Evolutionary conservation across 148 eudicot species (phyloP).

Genomic region (Fagopyrum tataricum): DNA sequence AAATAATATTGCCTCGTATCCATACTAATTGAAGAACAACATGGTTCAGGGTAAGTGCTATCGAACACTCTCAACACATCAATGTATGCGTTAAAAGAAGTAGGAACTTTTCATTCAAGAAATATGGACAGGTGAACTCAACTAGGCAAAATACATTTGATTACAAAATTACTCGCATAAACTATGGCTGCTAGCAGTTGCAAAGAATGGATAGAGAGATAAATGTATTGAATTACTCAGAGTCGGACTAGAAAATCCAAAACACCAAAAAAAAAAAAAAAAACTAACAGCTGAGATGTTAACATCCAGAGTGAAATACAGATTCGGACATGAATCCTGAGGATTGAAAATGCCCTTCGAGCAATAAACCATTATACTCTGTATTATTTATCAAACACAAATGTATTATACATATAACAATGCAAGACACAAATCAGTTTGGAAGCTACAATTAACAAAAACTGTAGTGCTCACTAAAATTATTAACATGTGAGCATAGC

Average conservation of each 20-base stretch:
- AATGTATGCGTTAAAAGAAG: background rate
- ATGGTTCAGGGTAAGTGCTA: background rate
- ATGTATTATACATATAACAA: too few relatives aligned
- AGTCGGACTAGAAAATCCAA: background rate
- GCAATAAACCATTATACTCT: too few relatives aligned
- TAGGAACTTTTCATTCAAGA: background rate
- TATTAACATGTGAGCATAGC: background rate
- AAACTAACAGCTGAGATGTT: background rate
- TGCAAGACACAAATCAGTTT: too few relatives aligned
- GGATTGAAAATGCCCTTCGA: too few relatives aligned
- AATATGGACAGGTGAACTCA: background rate
- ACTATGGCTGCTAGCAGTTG: background rate
- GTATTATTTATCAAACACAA: too few relatives aligned
- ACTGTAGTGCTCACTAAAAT: too few relatives aligned
- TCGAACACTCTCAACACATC: background rate
- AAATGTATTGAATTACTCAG: background rate
- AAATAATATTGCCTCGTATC: background rate
- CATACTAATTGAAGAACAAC: background rate
- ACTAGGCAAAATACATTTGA: background rate
- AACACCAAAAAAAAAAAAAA: background rate
- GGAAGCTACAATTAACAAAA: too few relatives aligned
- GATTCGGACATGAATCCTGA: too few relatives aligned
- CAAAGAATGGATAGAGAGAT: background rate
- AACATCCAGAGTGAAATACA: too few relatives aligned
- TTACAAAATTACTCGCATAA: background rate